Percentiles rank a stretch among this genome's conserved stretches.
phyloP scores from a whole-genome alignment of 2,329 filamentous ascomycete species.

The Penicillium crustosum region DNA sequence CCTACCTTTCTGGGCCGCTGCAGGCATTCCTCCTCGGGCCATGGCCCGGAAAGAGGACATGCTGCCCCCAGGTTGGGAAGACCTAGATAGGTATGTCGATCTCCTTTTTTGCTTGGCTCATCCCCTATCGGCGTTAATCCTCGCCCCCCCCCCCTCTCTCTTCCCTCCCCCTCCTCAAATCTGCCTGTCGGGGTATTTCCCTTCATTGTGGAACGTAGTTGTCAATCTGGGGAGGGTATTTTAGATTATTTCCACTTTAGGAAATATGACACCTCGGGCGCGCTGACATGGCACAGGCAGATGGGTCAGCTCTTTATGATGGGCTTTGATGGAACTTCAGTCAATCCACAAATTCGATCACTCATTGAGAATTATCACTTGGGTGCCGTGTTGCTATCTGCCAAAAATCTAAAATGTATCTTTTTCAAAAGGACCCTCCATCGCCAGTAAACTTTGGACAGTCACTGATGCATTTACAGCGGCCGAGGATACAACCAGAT shows the following conservation, averaged over 20 bases:
- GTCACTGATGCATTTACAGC: slow-evolving; percentile 54
- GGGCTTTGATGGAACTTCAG: slow-evolving; percentile 65
- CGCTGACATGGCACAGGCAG: slow-evolving; percentile 51
- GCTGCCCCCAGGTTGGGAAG: slow-evolving; percentile 43
- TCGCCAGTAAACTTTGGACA: background rate
- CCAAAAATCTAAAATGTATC: slow-evolving; percentile 66
- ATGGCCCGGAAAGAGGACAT: slow-evolving; percentile 45
- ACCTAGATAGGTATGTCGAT: slow-evolving; percentile 42
- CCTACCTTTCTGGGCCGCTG: slow-evolving; percentile 10
- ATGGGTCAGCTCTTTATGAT: slow-evolving; percentile 64
- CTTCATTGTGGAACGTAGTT: slow-evolving; percentile 20
- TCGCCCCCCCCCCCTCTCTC: background rate
- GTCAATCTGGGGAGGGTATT: slow-evolving; percentile 49
- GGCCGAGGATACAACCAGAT: slow-evolving; percentile 80
- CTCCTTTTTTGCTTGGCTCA: slow-evolving; percentile 15
- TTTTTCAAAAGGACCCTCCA: slow-evolving; percentile 33
- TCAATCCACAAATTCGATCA: slow-evolving; percentile 62
- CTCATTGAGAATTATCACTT: slow-evolving; percentile 71
- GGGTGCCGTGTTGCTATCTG: slow-evolving; percentile 72
- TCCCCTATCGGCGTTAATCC: background rate
- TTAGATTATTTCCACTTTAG: slow-evolving; percentile 64
- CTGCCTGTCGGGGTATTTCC: slow-evolving; percentile 1
- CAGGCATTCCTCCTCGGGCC: slow-evolving; percentile 38
- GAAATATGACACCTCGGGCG: slow-evolving; percentile 45
- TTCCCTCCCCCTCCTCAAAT: background rate